Evolutionary conservation across 257 asterid genomes (phyloP), one percentile per base, ranked within the genome.

Genomic region (Nicotiana attenuata): DNA sequence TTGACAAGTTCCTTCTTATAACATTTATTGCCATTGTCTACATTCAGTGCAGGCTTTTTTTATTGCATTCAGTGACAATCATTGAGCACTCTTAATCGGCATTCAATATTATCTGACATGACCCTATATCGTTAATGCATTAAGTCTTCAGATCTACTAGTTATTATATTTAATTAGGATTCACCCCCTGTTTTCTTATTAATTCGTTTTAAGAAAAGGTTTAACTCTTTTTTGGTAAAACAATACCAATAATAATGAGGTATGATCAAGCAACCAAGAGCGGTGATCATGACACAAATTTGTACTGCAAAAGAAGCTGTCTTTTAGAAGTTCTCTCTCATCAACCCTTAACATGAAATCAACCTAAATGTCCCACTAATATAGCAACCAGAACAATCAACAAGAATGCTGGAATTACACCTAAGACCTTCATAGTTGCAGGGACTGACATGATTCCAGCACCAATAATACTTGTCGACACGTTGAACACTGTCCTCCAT

Each of bases 361-460:
- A 2, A 95, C 98, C 3, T 97, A 93, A 8, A 95, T 81, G 2
- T 93, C 97, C 78, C n/a, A 90, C 98, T 81, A 95, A 59, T 3
- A 92, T 0, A 0, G 86, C 99, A 10, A 95, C 82, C 78, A 90
- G 56, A 15, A 81, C 89, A 3, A 92, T 95, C 94, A 92, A 81
- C 1, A 84, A 3, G 76, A 95, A 92, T 1, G 99, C 98, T 8
- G 97, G 98, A 29, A 92, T 67, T 3, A 93, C 91, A 35, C 98
- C 99, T 0, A 95, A 83, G 22, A 95, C 97, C 86, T 95, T 95
- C 0, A 95, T 90, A 24, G 99, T 95, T 0, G 99, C 99, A 17
- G 99, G 99, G 3, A 95, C 90, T 1, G 99, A 95, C 99, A 95
- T 95, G 52, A 95, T 95, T 52, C 97, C 97, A 0, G 98, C 97